phyloP scores from a whole-genome alignment of 495 filamentous ascomycete genomes.

The Thermochaetoides thermophila region DNA sequence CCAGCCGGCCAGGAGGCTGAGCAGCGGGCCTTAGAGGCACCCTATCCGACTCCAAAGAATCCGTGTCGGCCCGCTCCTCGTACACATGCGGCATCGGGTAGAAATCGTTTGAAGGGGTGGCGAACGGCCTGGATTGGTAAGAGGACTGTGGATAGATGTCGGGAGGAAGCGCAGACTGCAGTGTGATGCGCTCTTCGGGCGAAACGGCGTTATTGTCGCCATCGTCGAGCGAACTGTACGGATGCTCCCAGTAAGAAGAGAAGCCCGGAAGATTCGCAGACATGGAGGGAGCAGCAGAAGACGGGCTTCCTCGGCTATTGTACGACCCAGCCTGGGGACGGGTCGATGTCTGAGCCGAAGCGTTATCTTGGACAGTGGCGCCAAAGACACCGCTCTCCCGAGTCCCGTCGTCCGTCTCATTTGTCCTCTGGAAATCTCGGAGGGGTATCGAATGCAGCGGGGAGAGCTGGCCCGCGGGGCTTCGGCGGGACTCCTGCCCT shows the following conservation, averaged over 20 bases:
- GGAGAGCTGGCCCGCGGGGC: constrained; percentile 18
- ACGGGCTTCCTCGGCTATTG: constrained; percentile 11
- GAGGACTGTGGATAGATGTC: constrained; percentile 20
- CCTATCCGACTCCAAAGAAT: constrained; percentile 55
- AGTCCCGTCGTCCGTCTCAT: constrained; percentile 27
- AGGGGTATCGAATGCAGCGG: constrained; percentile 60
- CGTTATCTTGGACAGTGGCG: not conserved
- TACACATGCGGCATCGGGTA: no score
- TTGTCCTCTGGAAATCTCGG: constrained; percentile 55
- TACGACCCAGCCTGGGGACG: constrained; percentile 19
- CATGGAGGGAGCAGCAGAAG: constrained; percentile 20
- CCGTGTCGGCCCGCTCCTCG: constrained; percentile 36
- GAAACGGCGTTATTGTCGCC: constrained; percentile 18
- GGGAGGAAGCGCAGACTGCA: constrained; percentile 35
- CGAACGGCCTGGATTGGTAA: not conserved
- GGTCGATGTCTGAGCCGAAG: constrained; percentile 1
- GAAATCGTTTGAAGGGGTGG: no score
- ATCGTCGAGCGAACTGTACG: constrained; percentile 18
- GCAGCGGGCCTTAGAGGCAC: constrained; percentile 45
- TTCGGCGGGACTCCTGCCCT: constrained; percentile 8
- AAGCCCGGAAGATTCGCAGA: constrained; percentile 28
- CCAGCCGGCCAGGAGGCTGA: constrained; percentile 51
- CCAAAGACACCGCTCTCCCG: constrained; percentile 5
- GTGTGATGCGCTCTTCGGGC: constrained; percentile 29
- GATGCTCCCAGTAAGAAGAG: constrained; percentile 34